Conservation (phyloP, 768 basidiomycete genomes). For the Cystofilobasidium macerans region DNA sequence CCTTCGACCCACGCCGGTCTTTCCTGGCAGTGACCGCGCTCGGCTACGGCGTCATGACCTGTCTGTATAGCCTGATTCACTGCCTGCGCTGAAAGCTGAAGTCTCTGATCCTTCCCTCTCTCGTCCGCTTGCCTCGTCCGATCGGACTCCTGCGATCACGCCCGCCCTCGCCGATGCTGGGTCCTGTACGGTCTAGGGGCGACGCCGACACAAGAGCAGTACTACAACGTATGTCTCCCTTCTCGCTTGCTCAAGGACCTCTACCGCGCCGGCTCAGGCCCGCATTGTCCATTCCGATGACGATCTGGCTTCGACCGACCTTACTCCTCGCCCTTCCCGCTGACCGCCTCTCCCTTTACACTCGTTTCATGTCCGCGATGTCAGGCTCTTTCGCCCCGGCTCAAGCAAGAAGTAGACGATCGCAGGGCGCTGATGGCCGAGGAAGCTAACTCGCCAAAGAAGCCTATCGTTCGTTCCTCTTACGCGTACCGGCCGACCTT, state of each 20-base stretch:
- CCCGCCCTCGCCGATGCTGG: background rate
- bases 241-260: too few species aligned
- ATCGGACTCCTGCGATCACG: background rate
- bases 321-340: background rate
- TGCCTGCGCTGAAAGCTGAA: too few species aligned
- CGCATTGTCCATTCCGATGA: too few species aligned
- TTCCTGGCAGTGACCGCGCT: background rate
- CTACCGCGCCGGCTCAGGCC: too few species aligned
- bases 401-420: conserved; percentile 21
- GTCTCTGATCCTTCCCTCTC: background rate
- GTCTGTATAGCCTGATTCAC: too few species aligned
- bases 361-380: background rate
- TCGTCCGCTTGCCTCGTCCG: background rate
- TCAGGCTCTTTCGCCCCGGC: conserved; percentile 16
- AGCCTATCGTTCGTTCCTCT: background rate
- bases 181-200: conserved; percentile 2
- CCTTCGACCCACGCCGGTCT: background rate
- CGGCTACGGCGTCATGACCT: conserved; percentile 15
- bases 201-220: conserved; percentile 16
- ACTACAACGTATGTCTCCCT: conserved; percentile 17
- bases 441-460: background rate
- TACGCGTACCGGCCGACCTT: background rate
- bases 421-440: background rate
- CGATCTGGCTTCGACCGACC: too few species aligned
- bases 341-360: background rate